Evolutionary conservation across 768 basidiomycete genomes (phyloP).

Genomic region (Boletus sensibilis): DNA sequence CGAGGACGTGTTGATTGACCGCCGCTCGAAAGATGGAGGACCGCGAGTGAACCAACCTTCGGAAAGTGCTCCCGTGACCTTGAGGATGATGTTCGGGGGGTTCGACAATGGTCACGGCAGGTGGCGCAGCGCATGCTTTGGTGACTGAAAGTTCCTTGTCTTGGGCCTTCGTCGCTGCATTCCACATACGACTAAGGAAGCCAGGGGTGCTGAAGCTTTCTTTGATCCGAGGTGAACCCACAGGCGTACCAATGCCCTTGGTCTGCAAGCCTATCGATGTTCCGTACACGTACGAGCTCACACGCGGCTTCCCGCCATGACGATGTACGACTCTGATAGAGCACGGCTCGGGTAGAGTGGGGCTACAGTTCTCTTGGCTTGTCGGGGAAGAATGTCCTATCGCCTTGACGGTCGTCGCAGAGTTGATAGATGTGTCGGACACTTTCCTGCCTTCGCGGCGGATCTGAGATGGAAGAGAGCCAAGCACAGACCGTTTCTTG

Average conservation of each 20-base stretch:
- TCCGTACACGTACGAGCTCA: constrained; percentile 30
- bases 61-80: constrained; percentile 35
- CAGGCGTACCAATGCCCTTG: constrained; percentile 12
- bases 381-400: constrained; percentile 24
- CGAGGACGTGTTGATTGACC: constrained; percentile 25
- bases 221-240: constrained; percentile 26
- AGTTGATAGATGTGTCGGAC: constrained; percentile 35
- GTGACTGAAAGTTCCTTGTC: constrained; percentile 26
- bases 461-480: constrained; percentile 45
- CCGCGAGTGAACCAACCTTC: constrained; percentile 44
- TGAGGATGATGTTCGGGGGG: constrained; percentile 25
- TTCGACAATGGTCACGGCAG: constrained; percentile 28
- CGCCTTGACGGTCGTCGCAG: constrained; percentile 37
- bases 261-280: constrained; percentile 16
- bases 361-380: constrained; percentile 17
- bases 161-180: constrained; percentile 48
- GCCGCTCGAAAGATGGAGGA: constrained; percentile 43
- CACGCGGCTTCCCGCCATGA: constrained; percentile 25
- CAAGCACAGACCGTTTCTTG: constrained; percentile 45
- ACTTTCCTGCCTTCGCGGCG: constrained; percentile 42
- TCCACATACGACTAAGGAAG: constrained; percentile 77
- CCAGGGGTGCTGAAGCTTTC: constrained; percentile 44
- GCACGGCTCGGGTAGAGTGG: constrained; percentile 13
- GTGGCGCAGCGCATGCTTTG: constrained; percentile 12
- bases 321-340: constrained; percentile 31